These are phyloP conservation scores for Pseudozyma flocculosa DNA, from an alignment of 1,284 basidiomycete genomes.

Conservation along the genomic window DNA sequence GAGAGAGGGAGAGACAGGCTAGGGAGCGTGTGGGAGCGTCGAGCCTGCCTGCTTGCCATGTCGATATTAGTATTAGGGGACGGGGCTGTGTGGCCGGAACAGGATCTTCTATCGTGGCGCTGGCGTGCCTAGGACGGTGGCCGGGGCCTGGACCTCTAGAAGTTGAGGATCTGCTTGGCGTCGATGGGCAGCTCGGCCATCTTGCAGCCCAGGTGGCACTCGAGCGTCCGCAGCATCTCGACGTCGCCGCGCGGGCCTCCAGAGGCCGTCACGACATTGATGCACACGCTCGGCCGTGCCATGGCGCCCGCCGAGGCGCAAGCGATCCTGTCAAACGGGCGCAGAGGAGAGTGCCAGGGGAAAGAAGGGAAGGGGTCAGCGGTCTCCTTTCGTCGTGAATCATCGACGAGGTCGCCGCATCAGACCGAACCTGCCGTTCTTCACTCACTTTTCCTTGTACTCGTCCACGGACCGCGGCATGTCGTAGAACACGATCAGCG, in stretches of 20 bases:
- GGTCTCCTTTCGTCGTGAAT: no score
- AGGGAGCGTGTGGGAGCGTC: no score
- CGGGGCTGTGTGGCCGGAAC: no score
- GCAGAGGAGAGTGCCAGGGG: not conserved
- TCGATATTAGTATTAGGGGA: no score
- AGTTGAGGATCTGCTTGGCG: conserved; percentile 44
- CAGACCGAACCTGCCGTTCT: not conserved
- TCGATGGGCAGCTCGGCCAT: conserved; percentile 49
- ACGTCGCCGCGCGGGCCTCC: conserved; percentile 75
- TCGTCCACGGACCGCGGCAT: conserved; percentile 92
- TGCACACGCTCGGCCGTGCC: conserved; percentile 79
- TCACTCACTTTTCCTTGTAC: conserved; percentile 72
- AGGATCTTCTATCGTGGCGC: no score
- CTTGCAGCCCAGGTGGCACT: conserved; percentile 65
- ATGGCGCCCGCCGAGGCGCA: conserved; percentile 73
- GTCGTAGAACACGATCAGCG: conserved; percentile 78
- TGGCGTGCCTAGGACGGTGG: no score
- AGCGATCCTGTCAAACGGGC: conserved; percentile 60
- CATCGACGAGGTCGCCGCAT: no score
- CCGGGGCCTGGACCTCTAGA: no score
- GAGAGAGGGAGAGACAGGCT: no score
- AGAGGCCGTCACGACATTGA: conserved; percentile 93
- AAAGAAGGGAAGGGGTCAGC: no score
- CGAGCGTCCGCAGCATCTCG: conserved; percentile 94
- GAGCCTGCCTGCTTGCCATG: no score